Evolutionary conservation across 768 basidiomycete species (phyloP).

Genomic region (Lentinula sp.): DNA sequence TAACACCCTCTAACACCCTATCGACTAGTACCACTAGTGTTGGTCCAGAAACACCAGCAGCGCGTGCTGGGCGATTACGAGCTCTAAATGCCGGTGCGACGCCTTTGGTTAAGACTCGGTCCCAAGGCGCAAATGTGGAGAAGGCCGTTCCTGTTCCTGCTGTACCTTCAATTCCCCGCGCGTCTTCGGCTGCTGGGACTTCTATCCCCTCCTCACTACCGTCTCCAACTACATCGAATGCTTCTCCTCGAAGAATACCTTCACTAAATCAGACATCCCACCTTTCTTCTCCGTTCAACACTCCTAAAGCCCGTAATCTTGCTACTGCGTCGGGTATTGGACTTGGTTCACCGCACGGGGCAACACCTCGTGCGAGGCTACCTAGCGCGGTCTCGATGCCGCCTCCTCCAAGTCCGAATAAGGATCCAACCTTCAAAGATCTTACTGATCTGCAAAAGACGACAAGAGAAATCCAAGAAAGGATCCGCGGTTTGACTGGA

Average conservation of each 20-base stretch:
- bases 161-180: slow-evolving; percentile 57
- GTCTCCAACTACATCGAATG: slow-evolving; percentile 25
- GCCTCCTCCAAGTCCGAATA: slow-evolving; percentile 4
- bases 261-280: slow-evolving; percentile 13
- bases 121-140: slow-evolving; percentile 19
- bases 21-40: slow-evolving; percentile 32
- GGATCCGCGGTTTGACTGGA: slow-evolving; percentile 38
- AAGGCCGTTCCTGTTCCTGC: slow-evolving; percentile 16
- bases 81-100: slow-evolving; percentile 16
- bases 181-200: slow-evolving; percentile 1
- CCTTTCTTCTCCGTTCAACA: slow-evolving; percentile 54
- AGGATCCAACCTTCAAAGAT: not conserved
- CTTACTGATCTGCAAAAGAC: slow-evolving; percentile 30
- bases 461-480: slow-evolving; percentile 39
- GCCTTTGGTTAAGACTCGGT: slow-evolving; percentile 21
- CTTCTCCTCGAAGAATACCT: slow-evolving; percentile 15
- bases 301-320: slow-evolving; percentile 47
- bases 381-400: slow-evolving; percentile 37
- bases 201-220: slow-evolving; percentile 47
- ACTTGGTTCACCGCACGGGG: slow-evolving; percentile 34
- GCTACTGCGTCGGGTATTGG: slow-evolving; percentile 22
- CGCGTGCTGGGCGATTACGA: slow-evolving; percentile 21
- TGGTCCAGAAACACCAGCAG: slow-evolving; percentile 23
- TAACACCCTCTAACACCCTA: slow-evolving; percentile 38
- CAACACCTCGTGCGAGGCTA: slow-evolving; percentile 58